These are phyloP conservation scores for Phaffomyces thermotolerans DNA, from an alignment of 805 yeast genomes.

Conservation along the genomic window DNA sequence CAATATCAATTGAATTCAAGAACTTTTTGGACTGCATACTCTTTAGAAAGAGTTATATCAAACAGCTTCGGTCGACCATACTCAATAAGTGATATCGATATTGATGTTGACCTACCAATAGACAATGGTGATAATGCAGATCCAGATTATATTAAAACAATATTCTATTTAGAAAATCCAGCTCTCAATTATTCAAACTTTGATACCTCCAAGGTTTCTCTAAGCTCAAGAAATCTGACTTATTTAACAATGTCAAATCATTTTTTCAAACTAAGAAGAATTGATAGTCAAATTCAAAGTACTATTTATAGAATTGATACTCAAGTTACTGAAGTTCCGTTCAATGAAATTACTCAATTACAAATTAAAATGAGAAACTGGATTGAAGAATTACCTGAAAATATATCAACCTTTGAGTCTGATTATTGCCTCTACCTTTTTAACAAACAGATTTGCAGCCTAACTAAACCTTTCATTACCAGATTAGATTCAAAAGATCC, in stretches of 20 bases:
- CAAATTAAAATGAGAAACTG: background rate
- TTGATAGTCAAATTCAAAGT: slow-evolving; percentile 3
- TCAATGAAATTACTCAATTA: background rate
- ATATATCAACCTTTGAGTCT: background rate
- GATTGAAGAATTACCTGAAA: background rate
- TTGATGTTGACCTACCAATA: slow-evolving; percentile 2
- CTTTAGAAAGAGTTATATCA: slow-evolving; percentile 2
- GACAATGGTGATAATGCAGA: background rate
- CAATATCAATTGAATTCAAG: background rate
- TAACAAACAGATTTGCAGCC: slow-evolving; percentile 3
- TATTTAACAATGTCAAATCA: slow-evolving; percentile 1
- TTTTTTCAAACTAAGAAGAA: slow-evolving; percentile 1
- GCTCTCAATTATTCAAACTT: background rate
- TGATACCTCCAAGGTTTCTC: background rate
- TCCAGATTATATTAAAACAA: slow-evolving; percentile 1
- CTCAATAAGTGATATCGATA: slow-evolving; percentile 3
- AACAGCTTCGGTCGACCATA: slow-evolving; percentile 4
- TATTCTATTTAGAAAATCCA: slow-evolving; percentile 1
- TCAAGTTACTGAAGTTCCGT: slow-evolving; percentile 1
- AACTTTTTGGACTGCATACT: slow-evolving; percentile 4
- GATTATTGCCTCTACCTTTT: slow-evolving; percentile 2
- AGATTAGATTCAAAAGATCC: background rate
- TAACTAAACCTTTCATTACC: slow-evolving; percentile 1
- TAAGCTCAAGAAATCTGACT: background rate
- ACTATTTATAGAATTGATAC: slow-evolving; percentile 1